Percentiles rank a stretch among this genome's conserved stretches.
These are phyloP conservation scores for Takakia lepidozioides DNA, from an alignment of 225 moss, liverwort and hornwort species.

Conservation along the genomic window DNA sequence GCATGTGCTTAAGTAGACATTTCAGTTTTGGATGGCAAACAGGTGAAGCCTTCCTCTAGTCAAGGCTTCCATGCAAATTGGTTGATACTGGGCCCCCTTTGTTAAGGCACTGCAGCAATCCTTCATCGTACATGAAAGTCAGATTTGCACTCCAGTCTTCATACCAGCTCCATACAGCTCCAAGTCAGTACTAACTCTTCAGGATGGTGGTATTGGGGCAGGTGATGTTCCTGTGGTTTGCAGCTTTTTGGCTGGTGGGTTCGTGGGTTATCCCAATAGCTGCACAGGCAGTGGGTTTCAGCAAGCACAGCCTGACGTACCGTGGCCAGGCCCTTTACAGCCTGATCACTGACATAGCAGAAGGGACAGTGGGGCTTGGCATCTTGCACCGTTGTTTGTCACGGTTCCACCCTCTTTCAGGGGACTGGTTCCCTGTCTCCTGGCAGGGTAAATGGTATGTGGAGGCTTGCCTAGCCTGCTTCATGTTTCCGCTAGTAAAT, in stretches of 20 bases:
- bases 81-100: neutral
- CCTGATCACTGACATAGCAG: conserved; percentile 85
- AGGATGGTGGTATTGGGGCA: conserved; percentile 13
- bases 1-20: no score
- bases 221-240: conserved; percentile 98
- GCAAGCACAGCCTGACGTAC: conserved; percentile 77
- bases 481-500: conserved; percentile 88
- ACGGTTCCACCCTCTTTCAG: conserved; percentile 75
- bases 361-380: conserved; percentile 83
- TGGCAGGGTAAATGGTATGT: conserved; percentile 77
- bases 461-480: conserved; percentile 78
- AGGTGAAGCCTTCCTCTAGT: no score
- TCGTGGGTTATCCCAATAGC: conserved; percentile 96
- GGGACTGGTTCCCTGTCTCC: conserved; percentile 86
- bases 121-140: no score
- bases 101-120: no score
- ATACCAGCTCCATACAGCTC: neutral
- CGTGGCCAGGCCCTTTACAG: conserved; percentile 94
- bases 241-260: conserved; percentile 93
- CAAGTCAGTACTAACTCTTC: neutral
- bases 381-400: conserved; percentile 70
- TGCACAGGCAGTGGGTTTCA: conserved; percentile 72
- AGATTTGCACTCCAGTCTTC: no score
- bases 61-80: no score
- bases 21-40: no score